Evolutionary conservation across 306 rosid species (phyloP).

Genomic region (Pterocarpus macrocarpus): DNA sequence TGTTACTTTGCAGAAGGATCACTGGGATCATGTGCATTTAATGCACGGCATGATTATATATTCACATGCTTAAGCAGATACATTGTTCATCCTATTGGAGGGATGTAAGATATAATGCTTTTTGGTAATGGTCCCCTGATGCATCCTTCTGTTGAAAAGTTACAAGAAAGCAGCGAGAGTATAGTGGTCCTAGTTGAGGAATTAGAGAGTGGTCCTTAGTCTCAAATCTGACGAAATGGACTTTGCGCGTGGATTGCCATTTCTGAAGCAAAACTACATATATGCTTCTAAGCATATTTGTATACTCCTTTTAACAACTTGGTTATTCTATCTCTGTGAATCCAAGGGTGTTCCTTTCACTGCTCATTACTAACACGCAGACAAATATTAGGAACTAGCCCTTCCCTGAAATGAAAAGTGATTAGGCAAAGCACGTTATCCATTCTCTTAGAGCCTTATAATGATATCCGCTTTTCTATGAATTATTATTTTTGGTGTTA

Average conservation of each 20-base stretch:
- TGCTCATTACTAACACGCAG: neutral
- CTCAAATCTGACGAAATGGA: conserved; percentile 17
- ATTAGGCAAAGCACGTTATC: neutral
- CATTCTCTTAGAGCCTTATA: neutral
- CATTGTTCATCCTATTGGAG: conserved; percentile 23
- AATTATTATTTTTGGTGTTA: neutral
- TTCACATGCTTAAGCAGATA: conserved; percentile 60
- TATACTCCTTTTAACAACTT: neutral
- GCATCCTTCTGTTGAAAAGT: conserved; percentile 42
- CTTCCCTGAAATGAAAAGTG: neutral
- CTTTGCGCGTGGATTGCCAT: no score
- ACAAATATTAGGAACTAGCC: neutral
- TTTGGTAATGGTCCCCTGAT: conserved; percentile 28
- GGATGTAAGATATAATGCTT: conserved; percentile 9
- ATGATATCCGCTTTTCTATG: neutral
- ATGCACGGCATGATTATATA: conserved; percentile 69
- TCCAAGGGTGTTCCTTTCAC: neutral
- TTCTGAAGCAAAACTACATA: neutral
- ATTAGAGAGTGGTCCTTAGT: conserved; percentile 45
- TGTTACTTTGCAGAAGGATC: conserved; percentile 56
- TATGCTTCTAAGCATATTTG: neutral
- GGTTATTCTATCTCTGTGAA: conserved; percentile 1
- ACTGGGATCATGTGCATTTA: conserved; percentile 72
- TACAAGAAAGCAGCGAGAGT: neutral
- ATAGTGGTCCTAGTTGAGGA: conserved; percentile 54